Base-by-base conservation (phyloP, 2,329 filamentous ascomycete species). In the Aspergillus calidoustus region DNA sequence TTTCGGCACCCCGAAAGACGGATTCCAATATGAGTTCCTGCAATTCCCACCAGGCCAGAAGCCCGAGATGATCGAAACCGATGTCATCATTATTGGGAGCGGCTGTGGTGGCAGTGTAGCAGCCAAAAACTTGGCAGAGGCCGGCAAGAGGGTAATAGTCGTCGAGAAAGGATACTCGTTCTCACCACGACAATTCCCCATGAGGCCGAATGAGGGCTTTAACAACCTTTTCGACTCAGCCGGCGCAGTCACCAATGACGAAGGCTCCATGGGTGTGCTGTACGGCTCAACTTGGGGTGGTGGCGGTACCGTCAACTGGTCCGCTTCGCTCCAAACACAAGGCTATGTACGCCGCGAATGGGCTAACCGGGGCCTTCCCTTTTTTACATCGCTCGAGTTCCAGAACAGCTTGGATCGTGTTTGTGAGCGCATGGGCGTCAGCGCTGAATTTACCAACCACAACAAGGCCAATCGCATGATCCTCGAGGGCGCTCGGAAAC, bases 231-330 rank as follows among this genome's bases (percentile, higher is more conserved):
- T 86, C 69, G 90, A 93, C 68, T 87, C 86, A 63, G 85, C 85
- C 23, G 90, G 90, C 7, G 75, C 86, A 19, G 69, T 84, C 5
- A 70, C 83, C 67, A 81, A 82, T 64, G 81, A 89, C 63, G 84
- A 90, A 70, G 80, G 80, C 11, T 83, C 84, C 6, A 80, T 89
- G 34, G 84, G 79, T 17, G 76, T 94, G 13, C 74, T 91, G 3
- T 86, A 90, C 0, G 93, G 91, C 1, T 85, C 87, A 59, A 86
- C 86, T 34, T 96, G 90, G 87, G 93, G 93, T 31, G 93, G 93
- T 47, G 93, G 93, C 59, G 93, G 93, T 6, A 92, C 91, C 0
- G 78, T 97, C 69, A 97, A 97, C 76, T 97, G 93, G 93, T 90
- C 82, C 25, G 86, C 86, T 6, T 84, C 83, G 4, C 72, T 89